Base-by-base conservation (phyloP, 1,139 yeast genomes). In the Kodamaea suecica region DNA sequence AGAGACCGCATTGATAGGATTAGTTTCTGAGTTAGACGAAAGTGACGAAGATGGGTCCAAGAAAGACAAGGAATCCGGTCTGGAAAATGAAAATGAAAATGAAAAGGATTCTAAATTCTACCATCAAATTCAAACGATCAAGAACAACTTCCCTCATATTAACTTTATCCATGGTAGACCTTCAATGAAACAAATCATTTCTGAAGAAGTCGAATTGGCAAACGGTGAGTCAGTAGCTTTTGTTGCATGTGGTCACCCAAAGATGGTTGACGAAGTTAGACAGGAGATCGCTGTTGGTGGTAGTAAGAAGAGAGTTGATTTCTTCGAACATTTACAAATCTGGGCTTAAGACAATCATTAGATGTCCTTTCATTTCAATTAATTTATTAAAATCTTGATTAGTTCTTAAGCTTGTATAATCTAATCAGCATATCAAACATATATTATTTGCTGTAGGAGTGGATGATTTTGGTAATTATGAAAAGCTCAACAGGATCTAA, bases 201-300 rank as follows among this genome's bases (percentile, higher is more conserved):
- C 43, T 13, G 33, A 43, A 8, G 66, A 64, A 38, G 43, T 62
- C 6, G 21, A 19, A 19, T 44, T 44, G 3, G 59, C 65, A 4
- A 33, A 40, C 3, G 25, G 33, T 1, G 35, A 38, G 2, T 61
- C 78, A 0, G 49, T 71, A 15, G 72, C 73, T 8, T 63, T 69
- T 44, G 64, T 70, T 15, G 58, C 70, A 1, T 74, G 79, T 51
- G 77, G 75, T 0, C 76, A 71, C 42, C 71, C 76, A 10, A 53
- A 53, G 10, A 63, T 72, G 70, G 70, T 64, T 27, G 86, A 80
- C 53, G 67, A 66, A 7, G 15, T 41, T 20, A 31, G 44, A 20
- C 19, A 15, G 9, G 35, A 36, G 2, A 39, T 40, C 13, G 24
- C 24, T 5, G 32, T 32, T 4, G 35, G 30, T 4, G 28, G 25